Percentiles rank a stretch among this genome's conserved stretches.
phyloP scores from a whole-genome alignment of 495 filamentous ascomycete species.

The Tetracladium setigerum region DNA sequence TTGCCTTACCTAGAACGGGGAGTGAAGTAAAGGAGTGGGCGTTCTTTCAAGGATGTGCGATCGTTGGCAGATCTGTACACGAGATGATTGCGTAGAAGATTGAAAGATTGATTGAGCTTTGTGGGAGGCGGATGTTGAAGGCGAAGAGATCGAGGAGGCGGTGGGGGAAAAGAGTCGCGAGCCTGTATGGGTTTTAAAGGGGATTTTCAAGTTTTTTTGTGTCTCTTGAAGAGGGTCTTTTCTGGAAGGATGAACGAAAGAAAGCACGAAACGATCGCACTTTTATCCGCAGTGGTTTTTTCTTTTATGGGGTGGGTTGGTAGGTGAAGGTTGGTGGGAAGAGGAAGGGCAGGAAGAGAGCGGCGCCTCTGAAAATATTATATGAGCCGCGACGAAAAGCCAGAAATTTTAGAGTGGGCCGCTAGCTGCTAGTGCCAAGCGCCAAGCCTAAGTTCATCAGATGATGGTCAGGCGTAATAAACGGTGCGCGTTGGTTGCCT shows the following conservation, averaged over 20 bases:
- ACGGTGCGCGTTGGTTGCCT: too few species aligned
- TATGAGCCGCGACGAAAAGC: too few species aligned
- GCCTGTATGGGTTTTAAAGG: conserved; percentile 22
- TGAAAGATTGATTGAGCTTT: conserved; percentile 10
- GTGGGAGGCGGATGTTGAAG: conserved; percentile 16
- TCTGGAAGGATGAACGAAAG: conserved; percentile 35
- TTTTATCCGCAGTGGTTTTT: conserved; percentile 16
- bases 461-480: too few species aligned
- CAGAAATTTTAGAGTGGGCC: too few species aligned
- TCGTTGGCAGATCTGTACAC: too few species aligned
- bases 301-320: conserved; percentile 17
- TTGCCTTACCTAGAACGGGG: too few species aligned
- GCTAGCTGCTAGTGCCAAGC: too few species aligned
- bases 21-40: too few species aligned
- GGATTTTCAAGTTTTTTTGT: conserved; percentile 50
- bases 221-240: conserved; percentile 37
- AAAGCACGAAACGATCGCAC: conserved; percentile 26
- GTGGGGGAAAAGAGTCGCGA: conserved; percentile 21
- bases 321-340: conserved; percentile 11
- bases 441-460: too few species aligned
- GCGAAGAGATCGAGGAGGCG: conserved; percentile 20
- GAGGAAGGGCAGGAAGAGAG: conserved; percentile 6
- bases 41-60: too few species aligned
- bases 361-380: background rate
- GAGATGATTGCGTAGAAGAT: too few species aligned